A percentile compares a stretch with the other conserved stretches of the same genome.
phyloP scores from a whole-genome alignment of 73 alveolate genomes.

The Blepharisma stoltei region DNA sequence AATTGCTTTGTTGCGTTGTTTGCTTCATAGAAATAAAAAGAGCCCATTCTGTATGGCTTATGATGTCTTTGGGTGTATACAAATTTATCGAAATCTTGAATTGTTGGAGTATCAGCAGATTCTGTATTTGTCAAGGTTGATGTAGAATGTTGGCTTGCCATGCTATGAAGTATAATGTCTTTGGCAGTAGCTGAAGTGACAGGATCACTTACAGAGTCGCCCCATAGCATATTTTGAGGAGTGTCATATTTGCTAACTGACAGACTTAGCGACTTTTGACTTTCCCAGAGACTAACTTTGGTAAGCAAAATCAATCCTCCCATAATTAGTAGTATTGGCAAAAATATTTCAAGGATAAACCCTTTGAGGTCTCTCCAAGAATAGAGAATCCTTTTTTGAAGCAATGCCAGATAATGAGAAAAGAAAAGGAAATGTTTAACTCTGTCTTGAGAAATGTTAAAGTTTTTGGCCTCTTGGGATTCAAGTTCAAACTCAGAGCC shows the following conservation, averaged over 20 bases:
- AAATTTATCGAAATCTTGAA: constrained; percentile 38
- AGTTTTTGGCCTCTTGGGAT: constrained; percentile 44
- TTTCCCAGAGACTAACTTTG: constrained; percentile 22
- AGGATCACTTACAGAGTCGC: not conserved
- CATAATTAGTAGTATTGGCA: constrained; percentile 61
- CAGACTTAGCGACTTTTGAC: not conserved
- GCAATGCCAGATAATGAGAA: constrained; percentile 50
- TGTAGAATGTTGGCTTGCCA: no score
- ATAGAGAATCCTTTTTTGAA: constrained; percentile 51
- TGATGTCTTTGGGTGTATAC: constrained; percentile 26
- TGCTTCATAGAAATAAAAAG: constrained; percentile 27
- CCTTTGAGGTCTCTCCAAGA: constrained; percentile 60
- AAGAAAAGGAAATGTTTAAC: constrained; percentile 49
- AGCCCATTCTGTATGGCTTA: constrained; percentile 53
- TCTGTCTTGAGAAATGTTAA: constrained; percentile 53
- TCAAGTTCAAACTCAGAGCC: not conserved
- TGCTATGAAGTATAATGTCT: not conserved
- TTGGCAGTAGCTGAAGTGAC: not conserved
- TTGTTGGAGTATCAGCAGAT: not conserved
- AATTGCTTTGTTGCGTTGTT: not conserved
- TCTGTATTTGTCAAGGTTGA: not conserved
- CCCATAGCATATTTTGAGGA: not conserved
- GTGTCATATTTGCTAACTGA: not conserved
- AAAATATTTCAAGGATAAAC: constrained; percentile 55
- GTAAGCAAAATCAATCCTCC: constrained; percentile 56